Percentiles rank a stretch among this genome's conserved stretches.
phyloP scores from a whole-genome alignment of 768 basidiomycete genomes.

The Candolleomyces aberdarensis region DNA sequence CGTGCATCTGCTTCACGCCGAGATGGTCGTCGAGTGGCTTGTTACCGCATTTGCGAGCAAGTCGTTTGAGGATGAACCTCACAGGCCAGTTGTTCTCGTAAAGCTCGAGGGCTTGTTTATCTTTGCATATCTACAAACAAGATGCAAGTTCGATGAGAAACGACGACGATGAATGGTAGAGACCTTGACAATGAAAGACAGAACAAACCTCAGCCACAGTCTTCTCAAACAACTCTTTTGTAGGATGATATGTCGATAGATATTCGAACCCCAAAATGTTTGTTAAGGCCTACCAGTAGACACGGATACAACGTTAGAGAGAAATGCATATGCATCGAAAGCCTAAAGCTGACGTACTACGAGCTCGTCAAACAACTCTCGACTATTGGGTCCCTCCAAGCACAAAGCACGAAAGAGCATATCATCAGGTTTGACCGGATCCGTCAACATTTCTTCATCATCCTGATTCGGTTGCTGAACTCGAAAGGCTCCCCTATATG shows the following conservation, averaged over 20 bases:
- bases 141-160: not conserved
- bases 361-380: slow-evolving; percentile 10
- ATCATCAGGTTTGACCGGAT: not conserved
- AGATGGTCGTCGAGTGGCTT: slow-evolving; percentile 3
- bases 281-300: not conserved
- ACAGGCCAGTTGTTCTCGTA: slow-evolving; percentile 24
- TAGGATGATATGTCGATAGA: slow-evolving; percentile 1
- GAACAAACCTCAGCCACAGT: slow-evolving; percentile 4
- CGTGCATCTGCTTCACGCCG: not conserved
- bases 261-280: not conserved
- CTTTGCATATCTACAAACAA: not conserved
- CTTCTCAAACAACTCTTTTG: slow-evolving; percentile 2
- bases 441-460: slow-evolving; percentile 7
- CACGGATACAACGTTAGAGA: not conserved
- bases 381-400: slow-evolving; percentile 4
- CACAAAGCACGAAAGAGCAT: slow-evolving; percentile 8
- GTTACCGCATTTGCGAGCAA: not conserved
- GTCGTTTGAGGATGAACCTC: slow-evolving; percentile 16
- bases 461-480: not conserved
- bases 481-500: too few relatives aligned
- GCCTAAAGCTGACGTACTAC: slow-evolving; percentile 1
- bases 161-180: not conserved
- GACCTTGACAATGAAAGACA: not conserved
- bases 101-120: not conserved
- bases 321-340: not conserved